Conservation (phyloP, 306 rosid genomes). For the Vigna trinervia region DNA sequence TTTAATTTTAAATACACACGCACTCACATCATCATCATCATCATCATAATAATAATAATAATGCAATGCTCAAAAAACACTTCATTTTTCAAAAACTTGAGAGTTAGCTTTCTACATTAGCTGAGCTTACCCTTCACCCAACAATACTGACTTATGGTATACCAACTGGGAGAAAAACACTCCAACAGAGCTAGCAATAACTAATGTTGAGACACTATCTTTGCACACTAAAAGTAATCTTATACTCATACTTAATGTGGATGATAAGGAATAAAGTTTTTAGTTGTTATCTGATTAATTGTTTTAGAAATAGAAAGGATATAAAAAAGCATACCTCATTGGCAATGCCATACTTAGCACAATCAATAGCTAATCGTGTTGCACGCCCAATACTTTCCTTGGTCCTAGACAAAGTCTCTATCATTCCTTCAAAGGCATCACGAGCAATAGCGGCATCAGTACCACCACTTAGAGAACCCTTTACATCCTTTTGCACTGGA, state of each 20-base stretch:
- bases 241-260: not conserved
- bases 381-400: slow-evolving; percentile 97
- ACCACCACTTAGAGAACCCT: slow-evolving; percentile 81
- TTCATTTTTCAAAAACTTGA: slow-evolving; percentile 5
- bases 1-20: not conserved
- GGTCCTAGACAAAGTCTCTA: slow-evolving; percentile 95
- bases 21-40: too few species aligned
- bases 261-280: slow-evolving; percentile 9
- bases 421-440: slow-evolving; percentile 99
- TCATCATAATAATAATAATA: not conserved
- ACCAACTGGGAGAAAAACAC: not conserved
- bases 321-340: slow-evolving; percentile 68
- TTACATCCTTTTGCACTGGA: slow-evolving; percentile 67
- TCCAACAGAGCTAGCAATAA: not conserved
- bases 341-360: slow-evolving; percentile 96
- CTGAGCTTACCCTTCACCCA: slow-evolving; percentile 24
- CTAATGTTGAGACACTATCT: not conserved
- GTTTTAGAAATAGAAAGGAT: slow-evolving; percentile 17
- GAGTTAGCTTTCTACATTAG: not conserved
- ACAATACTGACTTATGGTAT: not conserved
- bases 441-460: slow-evolving; percentile 95
- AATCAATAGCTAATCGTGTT: slow-evolving; percentile 95
- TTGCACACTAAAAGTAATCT: not conserved
- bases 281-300: not conserved
- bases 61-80: slow-evolving; percentile 15